phyloP scores from a whole-genome alignment of 768 basidiomycete species.

The Termitomyces sp. region DNA sequence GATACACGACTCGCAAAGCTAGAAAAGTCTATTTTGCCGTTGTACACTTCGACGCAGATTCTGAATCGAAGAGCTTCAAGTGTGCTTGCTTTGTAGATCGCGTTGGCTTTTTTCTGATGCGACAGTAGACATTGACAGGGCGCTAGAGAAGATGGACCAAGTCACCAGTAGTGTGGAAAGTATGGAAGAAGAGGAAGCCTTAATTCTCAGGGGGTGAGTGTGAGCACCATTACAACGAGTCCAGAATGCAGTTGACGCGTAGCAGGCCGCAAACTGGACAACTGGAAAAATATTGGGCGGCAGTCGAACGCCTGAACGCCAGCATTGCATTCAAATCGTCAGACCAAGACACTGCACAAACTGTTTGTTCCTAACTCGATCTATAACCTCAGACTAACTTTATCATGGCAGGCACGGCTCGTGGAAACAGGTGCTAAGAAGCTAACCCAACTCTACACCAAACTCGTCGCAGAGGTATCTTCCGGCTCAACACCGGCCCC shows the following conservation, averaged over 20 bases:
- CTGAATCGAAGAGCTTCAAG: constrained; percentile 71
- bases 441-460: constrained; percentile 78
- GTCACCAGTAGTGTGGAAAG: constrained; percentile 74
- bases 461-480: constrained; percentile 82
- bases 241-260: background rate
- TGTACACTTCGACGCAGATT: constrained; percentile 77
- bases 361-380: constrained; percentile 29
- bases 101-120: background rate
- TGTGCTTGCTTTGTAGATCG: constrained; percentile 31
- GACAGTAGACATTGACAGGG: constrained; percentile 73
- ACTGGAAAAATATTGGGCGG: constrained; percentile 63
- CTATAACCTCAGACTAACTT: background rate
- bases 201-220: constrained; percentile 73
- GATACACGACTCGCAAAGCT: constrained; percentile 78
- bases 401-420: constrained; percentile 49
- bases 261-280: constrained; percentile 68
- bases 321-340: constrained; percentile 72
- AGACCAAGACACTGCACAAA: constrained; percentile 51
- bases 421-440: constrained; percentile 84
- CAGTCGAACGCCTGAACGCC: constrained; percentile 73
- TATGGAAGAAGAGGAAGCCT: constrained; percentile 70
- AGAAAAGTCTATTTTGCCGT: constrained; percentile 80
- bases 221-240: background rate
- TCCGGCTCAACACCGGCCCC: constrained; percentile 68
- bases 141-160: constrained; percentile 74